Conservation (phyloP, 2,329 filamentous ascomycete species). For the Fusarium sp. region DNA sequence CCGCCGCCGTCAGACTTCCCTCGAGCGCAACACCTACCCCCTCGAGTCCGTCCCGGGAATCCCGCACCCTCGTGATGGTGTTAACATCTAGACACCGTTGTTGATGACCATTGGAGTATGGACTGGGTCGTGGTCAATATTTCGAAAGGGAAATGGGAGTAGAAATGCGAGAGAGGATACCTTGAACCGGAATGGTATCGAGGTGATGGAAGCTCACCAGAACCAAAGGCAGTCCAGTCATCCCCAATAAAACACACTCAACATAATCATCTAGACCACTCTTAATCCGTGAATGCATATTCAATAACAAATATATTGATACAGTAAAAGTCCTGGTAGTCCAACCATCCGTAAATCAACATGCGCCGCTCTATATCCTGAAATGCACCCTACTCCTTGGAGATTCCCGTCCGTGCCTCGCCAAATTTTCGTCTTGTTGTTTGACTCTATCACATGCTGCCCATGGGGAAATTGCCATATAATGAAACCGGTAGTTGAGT, state of each 20-base stretch:
- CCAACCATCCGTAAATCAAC: slow-evolving; percentile 26
- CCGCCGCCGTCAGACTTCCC: neutral
- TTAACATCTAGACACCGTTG: neutral
- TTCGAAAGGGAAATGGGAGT: neutral
- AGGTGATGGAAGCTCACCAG: neutral
- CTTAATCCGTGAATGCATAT: neutral
- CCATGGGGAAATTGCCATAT: slow-evolving; percentile 49
- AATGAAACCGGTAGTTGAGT: slow-evolving; percentile 48
- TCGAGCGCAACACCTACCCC: neutral
- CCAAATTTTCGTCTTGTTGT: slow-evolving; percentile 9
- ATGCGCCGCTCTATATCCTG: slow-evolving; percentile 36
- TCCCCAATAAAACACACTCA: neutral
- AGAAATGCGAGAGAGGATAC: neutral
- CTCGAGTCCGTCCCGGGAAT: neutral
- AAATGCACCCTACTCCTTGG: slow-evolving; percentile 40
- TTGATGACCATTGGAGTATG: neutral
- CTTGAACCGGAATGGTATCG: neutral
- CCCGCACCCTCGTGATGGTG: neutral
- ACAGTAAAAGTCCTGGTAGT: slow-evolving; percentile 17
- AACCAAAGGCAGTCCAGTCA: neutral
- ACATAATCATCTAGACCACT: neutral
- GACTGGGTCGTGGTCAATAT: neutral
- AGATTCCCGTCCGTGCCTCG: slow-evolving; percentile 27
- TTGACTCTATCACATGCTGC: slow-evolving; percentile 35
- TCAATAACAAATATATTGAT: slow-evolving; percentile 14